Conservation (phyloP, 768 basidiomycete species). For the Hypholoma fasciculare region DNA sequence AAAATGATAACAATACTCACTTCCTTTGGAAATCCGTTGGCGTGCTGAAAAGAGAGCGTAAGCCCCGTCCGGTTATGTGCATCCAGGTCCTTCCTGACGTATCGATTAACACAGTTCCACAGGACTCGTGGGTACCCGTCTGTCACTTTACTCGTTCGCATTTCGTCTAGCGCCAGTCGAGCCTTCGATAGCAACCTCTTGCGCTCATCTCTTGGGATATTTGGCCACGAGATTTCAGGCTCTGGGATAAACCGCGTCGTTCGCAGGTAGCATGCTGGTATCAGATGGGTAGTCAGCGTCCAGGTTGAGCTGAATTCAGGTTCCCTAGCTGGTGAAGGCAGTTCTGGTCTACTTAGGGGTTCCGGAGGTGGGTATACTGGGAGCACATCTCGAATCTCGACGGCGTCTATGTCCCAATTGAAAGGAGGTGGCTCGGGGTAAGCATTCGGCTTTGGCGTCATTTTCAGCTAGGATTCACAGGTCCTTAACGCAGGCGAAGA, state of each 20-base stretch:
- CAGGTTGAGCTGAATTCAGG: constrained; percentile 36
- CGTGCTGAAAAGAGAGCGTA: constrained; percentile 79
- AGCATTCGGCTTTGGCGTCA: constrained; percentile 14
- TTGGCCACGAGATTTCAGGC: constrained; percentile 28
- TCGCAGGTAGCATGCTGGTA: constrained; percentile 54
- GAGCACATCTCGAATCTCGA: constrained; percentile 26
- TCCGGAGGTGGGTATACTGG: constrained; percentile 40
- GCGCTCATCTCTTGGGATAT: constrained; percentile 38
- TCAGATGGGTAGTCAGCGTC: constrained; percentile 50
- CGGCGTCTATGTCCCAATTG: constrained; percentile 20
- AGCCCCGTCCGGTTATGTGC: constrained; percentile 38
- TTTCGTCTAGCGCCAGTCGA: constrained; percentile 21
- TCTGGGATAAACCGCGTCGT: constrained; percentile 41
- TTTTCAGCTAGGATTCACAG: too few species aligned
- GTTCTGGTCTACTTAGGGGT: constrained; percentile 30
- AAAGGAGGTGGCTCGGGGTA: constrained; percentile 25
- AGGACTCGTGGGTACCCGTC: constrained; percentile 45
- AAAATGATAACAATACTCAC: constrained; percentile 32
- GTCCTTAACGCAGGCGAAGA: too few species aligned
- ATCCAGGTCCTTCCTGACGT: constrained; percentile 41
- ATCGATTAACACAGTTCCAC: constrained; percentile 77
- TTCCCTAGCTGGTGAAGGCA: constrained; percentile 39
- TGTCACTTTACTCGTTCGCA: constrained; percentile 31
- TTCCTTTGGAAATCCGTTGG: constrained; percentile 90
- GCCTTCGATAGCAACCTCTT: constrained; percentile 24